These are phyloP conservation scores for Pichia cactophila DNA, from an alignment of 1,139 yeast species.

Conservation along the genomic window DNA sequence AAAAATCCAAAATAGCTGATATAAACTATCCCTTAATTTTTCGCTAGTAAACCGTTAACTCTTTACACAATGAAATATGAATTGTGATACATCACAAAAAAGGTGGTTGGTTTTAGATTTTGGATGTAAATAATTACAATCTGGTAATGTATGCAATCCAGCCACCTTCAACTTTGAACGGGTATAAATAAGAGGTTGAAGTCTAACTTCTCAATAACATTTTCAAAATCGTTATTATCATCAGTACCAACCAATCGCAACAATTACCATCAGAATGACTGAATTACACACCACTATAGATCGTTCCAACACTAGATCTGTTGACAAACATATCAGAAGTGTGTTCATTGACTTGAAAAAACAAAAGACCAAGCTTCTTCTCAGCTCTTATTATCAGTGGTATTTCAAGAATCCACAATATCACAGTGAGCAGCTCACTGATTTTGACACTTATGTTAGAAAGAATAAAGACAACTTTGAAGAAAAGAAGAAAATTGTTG, in stretches of 20 bases:
- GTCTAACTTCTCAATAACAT: background rate
- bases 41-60: background rate
- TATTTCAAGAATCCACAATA: conserved; percentile 7
- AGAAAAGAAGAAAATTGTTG: background rate
- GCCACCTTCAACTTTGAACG: background rate
- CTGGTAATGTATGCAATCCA: background rate
- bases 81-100: background rate
- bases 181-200: background rate
- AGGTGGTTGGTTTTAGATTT: background rate
- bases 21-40: too few relatives aligned
- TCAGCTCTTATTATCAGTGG: conserved; percentile 18
- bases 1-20: background rate
- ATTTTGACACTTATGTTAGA: conserved; percentile 5
- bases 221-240: background rate
- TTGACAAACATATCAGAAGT: conserved; percentile 12
- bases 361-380: conserved; percentile 16
- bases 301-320: conserved; percentile 10
- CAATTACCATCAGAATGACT: background rate
- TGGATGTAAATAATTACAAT: background rate
- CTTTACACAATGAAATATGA: background rate
- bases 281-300: conserved; percentile 6
- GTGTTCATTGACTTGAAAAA: conserved; percentile 19
- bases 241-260: background rate
- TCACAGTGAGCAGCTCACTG: background rate
- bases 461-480: conserved; percentile 2